Evolutionary conservation across 1,284 basidiomycete species (phyloP), one percentile per base, ranked within the genome.

Genomic region (Erythrobasidium hasegawianum): DNA sequence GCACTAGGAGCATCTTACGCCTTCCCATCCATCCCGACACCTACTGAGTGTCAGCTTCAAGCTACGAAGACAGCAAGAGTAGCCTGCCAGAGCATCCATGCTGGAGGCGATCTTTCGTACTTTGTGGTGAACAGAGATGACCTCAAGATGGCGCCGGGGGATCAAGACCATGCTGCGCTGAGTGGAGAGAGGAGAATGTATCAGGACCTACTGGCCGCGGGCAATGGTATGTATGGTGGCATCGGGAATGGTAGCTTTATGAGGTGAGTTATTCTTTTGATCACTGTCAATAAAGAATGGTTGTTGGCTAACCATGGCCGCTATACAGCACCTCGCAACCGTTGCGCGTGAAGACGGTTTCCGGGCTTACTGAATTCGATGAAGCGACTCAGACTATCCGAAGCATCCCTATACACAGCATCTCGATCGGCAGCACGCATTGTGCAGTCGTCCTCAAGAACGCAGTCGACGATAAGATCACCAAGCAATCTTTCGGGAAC

Each of bases 141-240:
- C 29, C 55, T 53, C 49, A 39, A 55, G 16, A 16, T 26, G 52
- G 29, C 49, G 24, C 29, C 9, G 10, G 14, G 27, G 41, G 60
- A 57, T 10, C 67, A 70, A 26, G 24, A 26, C 20, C 2, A 45
- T 40, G 33, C 29, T 24, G 45, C 39, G 38, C 39, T 43, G 20
- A 50, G 40, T 24, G 47, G 62, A 29, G 43, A 58, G 16, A n/a
- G 38, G 14, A 57, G 40, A 20, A 39, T 52, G 26, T 64, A 52
- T 65, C 54, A 45, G 16, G 91, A 96, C 72, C 75, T 95, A 2
- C 81, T 93, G 38, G 85, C 89, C 56, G 87, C 86, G 70, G 94
- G 94, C 0, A 80, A 90, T 86, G 81, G 94, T 69, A 85, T 88
- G 76, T 90, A 84, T 77, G 93, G 94, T 11, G 87, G 88, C 2